Evolutionary conservation across 2,329 filamentous ascomycete species (phyloP).

Genomic region (Aspergillus glaucus): DNA sequence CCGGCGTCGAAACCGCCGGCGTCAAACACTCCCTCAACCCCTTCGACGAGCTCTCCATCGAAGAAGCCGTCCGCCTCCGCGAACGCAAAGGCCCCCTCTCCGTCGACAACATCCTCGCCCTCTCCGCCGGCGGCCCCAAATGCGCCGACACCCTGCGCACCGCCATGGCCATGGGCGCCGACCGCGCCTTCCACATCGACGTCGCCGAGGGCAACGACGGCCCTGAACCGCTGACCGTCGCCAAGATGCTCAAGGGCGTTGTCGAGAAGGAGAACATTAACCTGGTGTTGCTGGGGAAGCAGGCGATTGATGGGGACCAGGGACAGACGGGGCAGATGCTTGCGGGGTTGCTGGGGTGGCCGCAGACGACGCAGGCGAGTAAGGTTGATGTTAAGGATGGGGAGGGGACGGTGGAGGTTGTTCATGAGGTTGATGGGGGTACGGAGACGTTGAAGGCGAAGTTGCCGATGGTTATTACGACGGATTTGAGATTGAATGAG

Average conservation of each 20-base stretch:
- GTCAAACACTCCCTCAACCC: conserved; percentile 99
- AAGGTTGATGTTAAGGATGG: conserved; percentile 68
- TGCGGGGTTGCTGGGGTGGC: conserved; percentile 83
- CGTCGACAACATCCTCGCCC: conserved; percentile 85
- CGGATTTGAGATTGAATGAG: conserved; percentile 89
- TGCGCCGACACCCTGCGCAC: conserved; percentile 83
- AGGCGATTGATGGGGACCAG: conserved; percentile 95
- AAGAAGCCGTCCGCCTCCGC: conserved; percentile 91
- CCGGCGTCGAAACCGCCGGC: conserved; percentile 82
- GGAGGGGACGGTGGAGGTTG: conserved; percentile 66
- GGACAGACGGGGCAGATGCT: conserved; percentile 98
- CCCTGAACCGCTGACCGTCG: conserved; percentile 83
- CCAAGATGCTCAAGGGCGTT: conserved; percentile 76
- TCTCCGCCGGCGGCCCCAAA: conserved; percentile 84
- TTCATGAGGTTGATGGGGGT: conserved; percentile 89
- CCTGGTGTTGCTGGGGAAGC: conserved; percentile 89
- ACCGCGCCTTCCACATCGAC: conserved; percentile 85
- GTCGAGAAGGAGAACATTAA: conserved; percentile 83
- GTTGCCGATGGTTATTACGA: conserved; percentile 90
- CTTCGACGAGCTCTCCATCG: conserved; percentile 96
- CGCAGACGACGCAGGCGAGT: conserved; percentile 89
- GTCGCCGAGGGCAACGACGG: conserved; percentile 62
- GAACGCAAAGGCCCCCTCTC: conserved; percentile 72
- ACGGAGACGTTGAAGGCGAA: conserved; percentile 80
- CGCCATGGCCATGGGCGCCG: conserved; percentile 97